Evolutionary conservation across 75 land plant genomes (phyloP).

Genomic region (Azolla pinnata): DNA sequence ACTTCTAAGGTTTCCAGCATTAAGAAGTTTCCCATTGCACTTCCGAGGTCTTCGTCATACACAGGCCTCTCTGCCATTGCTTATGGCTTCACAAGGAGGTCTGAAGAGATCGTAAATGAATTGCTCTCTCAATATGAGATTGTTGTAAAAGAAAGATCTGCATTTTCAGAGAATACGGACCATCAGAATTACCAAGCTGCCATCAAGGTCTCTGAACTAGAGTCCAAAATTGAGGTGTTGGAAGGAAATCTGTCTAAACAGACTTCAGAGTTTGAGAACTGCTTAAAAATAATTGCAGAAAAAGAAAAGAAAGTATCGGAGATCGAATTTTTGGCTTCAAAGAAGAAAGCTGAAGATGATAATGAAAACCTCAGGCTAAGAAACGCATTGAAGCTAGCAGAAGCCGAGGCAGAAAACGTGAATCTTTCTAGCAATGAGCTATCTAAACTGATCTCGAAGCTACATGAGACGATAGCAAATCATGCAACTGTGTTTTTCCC

Average conservation of each 20-base stretch:
- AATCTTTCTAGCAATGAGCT: neutral
- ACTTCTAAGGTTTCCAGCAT: slow-evolving; percentile 40
- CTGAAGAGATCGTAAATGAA: slow-evolving; percentile 84
- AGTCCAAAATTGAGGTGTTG: slow-evolving; percentile 54
- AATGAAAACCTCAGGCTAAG: slow-evolving; percentile 13
- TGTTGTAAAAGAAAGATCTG: slow-evolving; percentile 38
- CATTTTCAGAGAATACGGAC: slow-evolving; percentile 64
- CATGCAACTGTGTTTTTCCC: neutral
- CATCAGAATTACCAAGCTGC: slow-evolving; percentile 83
- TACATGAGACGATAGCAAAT: neutral
- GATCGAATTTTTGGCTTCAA: slow-evolving; percentile 31
- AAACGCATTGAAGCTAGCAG: slow-evolving; percentile 22
- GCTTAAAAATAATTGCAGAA: slow-evolving; percentile 30
- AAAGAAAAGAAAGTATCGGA: slow-evolving; percentile 43
- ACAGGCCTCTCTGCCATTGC: slow-evolving; percentile 72
- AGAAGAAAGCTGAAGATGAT: slow-evolving; percentile 19
- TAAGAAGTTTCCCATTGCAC: slow-evolving; percentile 45
- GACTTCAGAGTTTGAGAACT: slow-evolving; percentile 31
- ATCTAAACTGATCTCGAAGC: neutral
- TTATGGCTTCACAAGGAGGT: slow-evolving; percentile 72
- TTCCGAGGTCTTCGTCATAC: slow-evolving; percentile 65
- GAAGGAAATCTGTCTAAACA: slow-evolving; percentile 54
- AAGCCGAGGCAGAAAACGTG: slow-evolving; percentile 21
- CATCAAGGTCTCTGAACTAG: slow-evolving; percentile 82
- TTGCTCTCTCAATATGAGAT: slow-evolving; percentile 51